Evolutionary conservation across 768 basidiomycete genomes (phyloP).

Genomic region (Suillus cothurnatus): DNA sequence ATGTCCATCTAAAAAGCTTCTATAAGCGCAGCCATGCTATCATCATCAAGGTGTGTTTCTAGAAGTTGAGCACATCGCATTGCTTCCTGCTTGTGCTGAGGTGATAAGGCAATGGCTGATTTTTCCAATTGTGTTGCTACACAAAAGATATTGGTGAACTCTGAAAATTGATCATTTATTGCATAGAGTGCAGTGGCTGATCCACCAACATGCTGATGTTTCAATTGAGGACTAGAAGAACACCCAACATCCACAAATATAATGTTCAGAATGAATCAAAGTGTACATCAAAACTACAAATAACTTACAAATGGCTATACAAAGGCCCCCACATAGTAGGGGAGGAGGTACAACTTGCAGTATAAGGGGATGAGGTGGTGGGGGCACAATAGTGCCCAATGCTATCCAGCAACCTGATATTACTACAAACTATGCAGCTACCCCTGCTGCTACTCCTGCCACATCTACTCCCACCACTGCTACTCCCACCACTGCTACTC

Average conservation of each 20-base stretch:
- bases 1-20: background rate
- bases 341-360: too few species aligned
- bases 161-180: background rate
- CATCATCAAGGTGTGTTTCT: background rate
- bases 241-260: background rate
- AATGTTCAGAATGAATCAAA: too few species aligned
- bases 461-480: too few species aligned
- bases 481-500: too few species aligned
- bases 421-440: too few species aligned
- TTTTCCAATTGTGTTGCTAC: background rate
- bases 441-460: too few species aligned
- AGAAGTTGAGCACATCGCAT: background rate
- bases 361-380: too few species aligned
- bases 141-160: background rate
- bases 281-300: too few species aligned
- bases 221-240: background rate
- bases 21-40: background rate
- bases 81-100: background rate
- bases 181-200: background rate
- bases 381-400: too few species aligned
- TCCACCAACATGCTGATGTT: background rate
- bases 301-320: too few species aligned
- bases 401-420: too few species aligned
- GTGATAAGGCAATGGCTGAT: background rate
- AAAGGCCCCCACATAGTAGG: too few species aligned